Evolutionary conservation across 352 stramenopile genomes (phyloP).

Genomic region (Blastocystis sp.): DNA sequence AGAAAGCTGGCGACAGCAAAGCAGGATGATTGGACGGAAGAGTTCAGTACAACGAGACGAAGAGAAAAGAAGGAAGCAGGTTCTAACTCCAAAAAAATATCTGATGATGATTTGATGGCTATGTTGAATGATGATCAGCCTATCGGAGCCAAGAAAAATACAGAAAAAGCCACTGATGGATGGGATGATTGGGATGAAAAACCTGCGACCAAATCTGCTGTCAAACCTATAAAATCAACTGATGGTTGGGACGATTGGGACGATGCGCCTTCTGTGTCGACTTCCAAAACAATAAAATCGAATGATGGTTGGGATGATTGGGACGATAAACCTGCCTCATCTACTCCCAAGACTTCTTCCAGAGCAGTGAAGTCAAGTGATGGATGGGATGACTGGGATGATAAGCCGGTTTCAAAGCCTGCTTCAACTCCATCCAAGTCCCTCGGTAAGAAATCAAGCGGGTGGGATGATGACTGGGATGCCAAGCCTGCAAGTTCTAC

Average conservation of each 20-base stretch:
- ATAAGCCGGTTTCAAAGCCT: background rate
- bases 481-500: background rate
- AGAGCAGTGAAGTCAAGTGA: background rate
- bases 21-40: constrained; percentile 9
- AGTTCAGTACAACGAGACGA: background rate
- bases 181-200: constrained; percentile 29
- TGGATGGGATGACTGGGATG: constrained; percentile 22
- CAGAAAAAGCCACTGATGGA: background rate
- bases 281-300: background rate
- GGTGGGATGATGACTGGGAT: constrained; percentile 43
- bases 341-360: background rate
- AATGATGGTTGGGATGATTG: constrained; percentile 23
- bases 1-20: background rate
- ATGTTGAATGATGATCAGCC: constrained; percentile 4
- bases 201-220: background rate
- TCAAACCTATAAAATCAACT: background rate
- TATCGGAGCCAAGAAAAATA: background rate
- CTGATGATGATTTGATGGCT: background rate
- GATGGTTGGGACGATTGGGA: constrained; percentile 1
- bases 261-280: background rate
- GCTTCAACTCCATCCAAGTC: background rate
- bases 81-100: background rate
- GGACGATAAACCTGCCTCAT: background rate
- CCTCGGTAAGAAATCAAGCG: background rate
- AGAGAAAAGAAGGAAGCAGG: background rate